Evolutionary conservation across 2,329 filamentous ascomycete genomes (phyloP).

Genomic region (Epicoccum nigrum): DNA sequence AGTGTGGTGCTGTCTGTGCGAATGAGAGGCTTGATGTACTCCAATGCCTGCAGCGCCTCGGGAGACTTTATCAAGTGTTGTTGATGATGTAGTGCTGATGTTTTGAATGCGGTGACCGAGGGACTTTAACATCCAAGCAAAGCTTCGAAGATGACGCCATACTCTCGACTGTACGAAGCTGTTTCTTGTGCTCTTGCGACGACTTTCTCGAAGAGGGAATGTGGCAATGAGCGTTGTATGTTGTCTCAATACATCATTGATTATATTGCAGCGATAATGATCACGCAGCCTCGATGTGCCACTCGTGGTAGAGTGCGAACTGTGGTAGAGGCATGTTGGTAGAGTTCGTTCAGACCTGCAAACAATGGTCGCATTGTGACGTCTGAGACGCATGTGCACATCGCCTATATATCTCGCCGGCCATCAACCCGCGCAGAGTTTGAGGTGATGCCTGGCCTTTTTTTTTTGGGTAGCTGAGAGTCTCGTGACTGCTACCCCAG

Average conservation of each 20-base stretch:
- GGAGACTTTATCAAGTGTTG: conserved; percentile 29
- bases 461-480: too few species aligned
- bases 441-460: too few species aligned
- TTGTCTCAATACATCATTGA: too few species aligned
- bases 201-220: conserved; percentile 20
- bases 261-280: too few species aligned
- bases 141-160: conserved; percentile 50
- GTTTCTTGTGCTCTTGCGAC: conserved; percentile 37
- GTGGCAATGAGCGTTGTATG: too few species aligned
- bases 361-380: neutral
- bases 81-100: conserved; percentile 45
- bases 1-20: conserved; percentile 35
- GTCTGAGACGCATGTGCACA: neutral
- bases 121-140: conserved; percentile 49
- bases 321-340: neutral
- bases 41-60: conserved; percentile 34
- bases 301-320: too few species aligned
- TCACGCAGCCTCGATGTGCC: too few species aligned
- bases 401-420: too few species aligned
- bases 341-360: neutral
- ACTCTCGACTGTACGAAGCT: conserved; percentile 52
- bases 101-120: conserved; percentile 46
- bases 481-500: too few species aligned
- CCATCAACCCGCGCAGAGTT: too few species aligned
- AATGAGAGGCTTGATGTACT: conserved; percentile 47